Percentiles rank a stretch among this genome's conserved stretches.
phyloP scores from a whole-genome alignment of 2,329 filamentous ascomycete species.

The Stagonosporopsis tanaceti region DNA sequence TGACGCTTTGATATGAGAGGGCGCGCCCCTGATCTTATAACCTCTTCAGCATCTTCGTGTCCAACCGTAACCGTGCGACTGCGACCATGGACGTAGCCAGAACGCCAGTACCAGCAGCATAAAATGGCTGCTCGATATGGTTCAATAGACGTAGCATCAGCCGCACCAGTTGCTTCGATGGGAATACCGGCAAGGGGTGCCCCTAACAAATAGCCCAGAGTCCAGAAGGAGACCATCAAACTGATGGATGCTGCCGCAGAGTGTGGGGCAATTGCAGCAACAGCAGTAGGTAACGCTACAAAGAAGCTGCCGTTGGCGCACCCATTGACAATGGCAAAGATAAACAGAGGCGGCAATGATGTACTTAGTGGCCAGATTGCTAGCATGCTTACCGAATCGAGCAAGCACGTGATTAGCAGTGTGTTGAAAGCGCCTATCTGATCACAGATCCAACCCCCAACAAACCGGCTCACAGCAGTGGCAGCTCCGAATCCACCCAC shows the following conservation, averaged over 20 bases:
- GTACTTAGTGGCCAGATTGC: constrained; percentile 43
- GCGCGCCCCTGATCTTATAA: not conserved
- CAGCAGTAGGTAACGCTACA: constrained; percentile 40
- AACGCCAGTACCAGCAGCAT: constrained; percentile 37
- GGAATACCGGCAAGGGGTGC: constrained; percentile 40
- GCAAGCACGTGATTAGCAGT: constrained; percentile 36
- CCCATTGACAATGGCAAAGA: constrained; percentile 42
- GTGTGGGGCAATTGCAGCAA: constrained; percentile 37
- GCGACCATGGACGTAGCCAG: constrained; percentile 13
- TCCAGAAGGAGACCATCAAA: constrained; percentile 40
- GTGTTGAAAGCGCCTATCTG: constrained; percentile 44
- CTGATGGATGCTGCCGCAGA: constrained; percentile 40
- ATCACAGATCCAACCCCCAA: constrained; percentile 39
- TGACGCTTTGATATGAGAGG: too few relatives aligned
- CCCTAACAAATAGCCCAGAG: constrained; percentile 39
- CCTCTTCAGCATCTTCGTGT: not conserved
- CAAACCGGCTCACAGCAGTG: constrained; percentile 40
- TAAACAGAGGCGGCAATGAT: constrained; percentile 33
- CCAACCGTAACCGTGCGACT: not conserved
- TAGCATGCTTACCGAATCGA: constrained; percentile 41
- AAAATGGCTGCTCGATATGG: constrained; percentile 43
- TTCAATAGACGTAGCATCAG: constrained; percentile 17
- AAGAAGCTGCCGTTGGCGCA: constrained; percentile 43
- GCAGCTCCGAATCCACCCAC: constrained; percentile 29
- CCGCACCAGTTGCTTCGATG: constrained; percentile 33